Conservation (phyloP, 371 early-diverging fungal genomes). For the Blakeslea trispora region DNA sequence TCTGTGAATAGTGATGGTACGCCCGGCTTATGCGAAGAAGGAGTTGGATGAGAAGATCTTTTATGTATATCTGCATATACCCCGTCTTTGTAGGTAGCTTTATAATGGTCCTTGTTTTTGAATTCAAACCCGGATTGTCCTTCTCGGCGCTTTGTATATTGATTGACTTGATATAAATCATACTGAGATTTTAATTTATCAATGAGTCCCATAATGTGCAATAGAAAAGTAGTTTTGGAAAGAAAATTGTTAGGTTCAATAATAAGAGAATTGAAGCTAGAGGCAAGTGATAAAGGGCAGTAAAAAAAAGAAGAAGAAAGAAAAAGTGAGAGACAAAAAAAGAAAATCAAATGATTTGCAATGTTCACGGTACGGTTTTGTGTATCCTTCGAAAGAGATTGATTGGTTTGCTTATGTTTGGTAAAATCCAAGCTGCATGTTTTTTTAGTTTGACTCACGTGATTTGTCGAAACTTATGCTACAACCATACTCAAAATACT, state of each 20-base stretch:
- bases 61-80: conserved; percentile 4
- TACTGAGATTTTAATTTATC: conserved; percentile 27
- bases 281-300: conserved; percentile 1
- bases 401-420: no score
- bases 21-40: conserved; percentile 1
- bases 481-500: no score
- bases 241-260: no score
- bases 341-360: background rate
- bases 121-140: conserved; percentile 22
- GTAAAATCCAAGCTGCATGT: no score
- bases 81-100: conserved; percentile 16
- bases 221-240: background rate
- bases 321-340: conserved; percentile 4
- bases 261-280: no score
- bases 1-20: conserved; percentile 12
- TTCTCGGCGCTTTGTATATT: conserved; percentile 27
- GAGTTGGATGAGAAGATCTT: conserved; percentile 4
- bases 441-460: no score
- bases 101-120: conserved; percentile 21
- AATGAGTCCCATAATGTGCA: conserved; percentile 20
- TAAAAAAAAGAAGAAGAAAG: conserved; percentile 10
- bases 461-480: no score
- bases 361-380: background rate
- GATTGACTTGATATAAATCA: conserved; percentile 26
- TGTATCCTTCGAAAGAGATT: no score